Percentiles rank a stretch among this genome's conserved stretches.
phyloP scores from a whole-genome alignment of 2,329 filamentous ascomycete genomes.

The Fusarium citri region DNA sequence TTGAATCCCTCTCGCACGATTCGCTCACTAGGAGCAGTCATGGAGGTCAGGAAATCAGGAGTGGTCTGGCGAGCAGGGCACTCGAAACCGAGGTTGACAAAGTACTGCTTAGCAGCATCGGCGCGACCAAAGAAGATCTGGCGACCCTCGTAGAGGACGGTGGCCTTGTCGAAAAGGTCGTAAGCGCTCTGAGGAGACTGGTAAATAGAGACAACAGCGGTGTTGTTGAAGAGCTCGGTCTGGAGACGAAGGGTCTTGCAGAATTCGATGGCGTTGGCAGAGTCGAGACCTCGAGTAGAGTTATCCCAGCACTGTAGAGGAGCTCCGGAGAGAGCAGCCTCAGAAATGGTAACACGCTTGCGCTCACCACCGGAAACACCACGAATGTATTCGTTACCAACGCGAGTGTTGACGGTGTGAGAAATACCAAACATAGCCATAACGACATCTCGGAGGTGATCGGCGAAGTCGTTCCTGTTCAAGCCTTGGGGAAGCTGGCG shows the following conservation, averaged over 20 bases:
- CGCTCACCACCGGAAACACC: conserved; percentile 81
- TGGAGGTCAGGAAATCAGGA: conserved; percentile 78
- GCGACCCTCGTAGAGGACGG: conserved; percentile 69
- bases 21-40: conserved; percentile 71
- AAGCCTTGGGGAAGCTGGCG: conserved; percentile 70
- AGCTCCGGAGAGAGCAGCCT: conserved; percentile 68
- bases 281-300: conserved; percentile 78
- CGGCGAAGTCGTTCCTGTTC: conserved; percentile 64
- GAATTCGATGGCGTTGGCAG: conserved; percentile 80
- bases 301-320: conserved; percentile 78
- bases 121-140: conserved; percentile 74
- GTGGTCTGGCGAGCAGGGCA: conserved; percentile 75
- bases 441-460: conserved; percentile 75
- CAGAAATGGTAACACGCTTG: conserved; percentile 73
- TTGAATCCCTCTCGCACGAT: conserved; percentile 67
- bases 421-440: conserved; percentile 82
- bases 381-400: conserved; percentile 80
- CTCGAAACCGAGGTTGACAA: conserved; percentile 74
- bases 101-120: conserved; percentile 71
- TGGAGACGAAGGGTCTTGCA: conserved; percentile 76
- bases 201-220: conserved; percentile 79
- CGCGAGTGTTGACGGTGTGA: conserved; percentile 77
- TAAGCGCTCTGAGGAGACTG: conserved; percentile 75
- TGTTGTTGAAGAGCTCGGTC: conserved; percentile 74
- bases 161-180: conserved; percentile 71